These are phyloP conservation scores for Rhododendron ferrugineum DNA, from an alignment of 148 eudicot genomes.

Conservation along the genomic window DNA sequence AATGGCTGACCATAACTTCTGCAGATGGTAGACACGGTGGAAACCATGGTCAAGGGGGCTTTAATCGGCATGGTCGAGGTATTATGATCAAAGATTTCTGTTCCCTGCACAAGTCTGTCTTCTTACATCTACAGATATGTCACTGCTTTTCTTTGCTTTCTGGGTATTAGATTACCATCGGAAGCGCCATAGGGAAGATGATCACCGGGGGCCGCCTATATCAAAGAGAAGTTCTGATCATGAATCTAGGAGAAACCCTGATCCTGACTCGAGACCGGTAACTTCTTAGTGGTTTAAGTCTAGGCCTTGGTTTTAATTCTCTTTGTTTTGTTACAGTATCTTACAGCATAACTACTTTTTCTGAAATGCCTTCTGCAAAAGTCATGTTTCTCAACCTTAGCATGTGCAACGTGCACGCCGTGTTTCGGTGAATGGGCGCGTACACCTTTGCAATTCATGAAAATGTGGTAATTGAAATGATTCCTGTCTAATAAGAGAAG, in stretches of 20 bases:
- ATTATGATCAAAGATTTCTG: conserved; percentile 2
- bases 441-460: neutral
- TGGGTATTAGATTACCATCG: conserved; percentile 53
- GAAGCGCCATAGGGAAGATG: conserved; percentile 87
- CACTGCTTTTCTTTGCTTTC: conserved; percentile 1
- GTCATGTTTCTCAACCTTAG: neutral
- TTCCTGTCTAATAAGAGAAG: neutral
- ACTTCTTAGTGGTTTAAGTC: neutral
- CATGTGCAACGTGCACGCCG: neutral
- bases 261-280: conserved; percentile 89
- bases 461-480: neutral
- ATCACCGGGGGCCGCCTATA: conserved; percentile 56
- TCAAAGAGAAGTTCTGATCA: conserved; percentile 62
- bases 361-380: neutral
- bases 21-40: conserved; percentile 79
- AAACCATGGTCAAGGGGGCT: conserved; percentile 59
- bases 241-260: conserved; percentile 63
- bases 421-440: neutral
- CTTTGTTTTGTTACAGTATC: neutral
- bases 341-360: neutral
- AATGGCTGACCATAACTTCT: conserved; percentile 16
- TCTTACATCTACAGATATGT: neutral
- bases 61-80: conserved; percentile 79
- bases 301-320: neutral
- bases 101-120: neutral